phyloP scores from a whole-genome alignment of 108 stramenopile genomes.

The Cyclotella atomus region DNA sequence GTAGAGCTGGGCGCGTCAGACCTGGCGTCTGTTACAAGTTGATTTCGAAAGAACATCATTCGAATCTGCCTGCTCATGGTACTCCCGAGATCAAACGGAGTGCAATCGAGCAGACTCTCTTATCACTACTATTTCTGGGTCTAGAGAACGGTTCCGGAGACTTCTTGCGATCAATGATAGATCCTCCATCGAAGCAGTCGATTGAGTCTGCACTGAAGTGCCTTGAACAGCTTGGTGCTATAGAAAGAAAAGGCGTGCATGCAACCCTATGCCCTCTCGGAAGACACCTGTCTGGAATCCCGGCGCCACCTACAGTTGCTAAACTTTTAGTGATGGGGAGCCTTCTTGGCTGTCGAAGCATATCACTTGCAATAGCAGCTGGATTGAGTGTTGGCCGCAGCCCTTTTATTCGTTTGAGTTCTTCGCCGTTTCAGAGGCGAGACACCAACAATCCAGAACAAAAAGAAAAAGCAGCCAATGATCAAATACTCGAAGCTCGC shows the following conservation, averaged over 20 bases:
- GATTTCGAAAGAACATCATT: constrained; percentile 61
- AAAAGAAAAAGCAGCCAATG: constrained; percentile 18
- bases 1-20: constrained; percentile 84
- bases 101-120: constrained; percentile 83
- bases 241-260: constrained; percentile 24
- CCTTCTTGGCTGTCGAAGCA: constrained; percentile 79
- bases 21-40: constrained; percentile 88
- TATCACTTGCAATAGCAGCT: constrained; percentile 84
- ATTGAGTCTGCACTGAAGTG: constrained; percentile 64
- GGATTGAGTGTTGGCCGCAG: constrained; percentile 76
- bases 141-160: constrained; percentile 70
- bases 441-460: constrained; percentile 3
- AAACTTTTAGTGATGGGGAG: constrained; percentile 83
- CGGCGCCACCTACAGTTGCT: constrained; percentile 82
- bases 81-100: constrained; percentile 82
- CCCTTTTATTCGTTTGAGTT: constrained; percentile 75
- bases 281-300: constrained; percentile 83
- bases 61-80: constrained; percentile 65
- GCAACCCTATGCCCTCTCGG: constrained; percentile 73
- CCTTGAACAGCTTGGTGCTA: constrained; percentile 71
- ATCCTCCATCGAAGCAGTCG: constrained; percentile 70
- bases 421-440: not conserved
- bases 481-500: constrained; percentile 59
- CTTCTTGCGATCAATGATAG: constrained; percentile 67
- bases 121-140: constrained; percentile 82